Evolutionary conservation across 2,329 filamentous ascomycete genomes (phyloP), one percentile per base, ranked within the genome.

Genomic region (Cytospora chrysosperma): DNA sequence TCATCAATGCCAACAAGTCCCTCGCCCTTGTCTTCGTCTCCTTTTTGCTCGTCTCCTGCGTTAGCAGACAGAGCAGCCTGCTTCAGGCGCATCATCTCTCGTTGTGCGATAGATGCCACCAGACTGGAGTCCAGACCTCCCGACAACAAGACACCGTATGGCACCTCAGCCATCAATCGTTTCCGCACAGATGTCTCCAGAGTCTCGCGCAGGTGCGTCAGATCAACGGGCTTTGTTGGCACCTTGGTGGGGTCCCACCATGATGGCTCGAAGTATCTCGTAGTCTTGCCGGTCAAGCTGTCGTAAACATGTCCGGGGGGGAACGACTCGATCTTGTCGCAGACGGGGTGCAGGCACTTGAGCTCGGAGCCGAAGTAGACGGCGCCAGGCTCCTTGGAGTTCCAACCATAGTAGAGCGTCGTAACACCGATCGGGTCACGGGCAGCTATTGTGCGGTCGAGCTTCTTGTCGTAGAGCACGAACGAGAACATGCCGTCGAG

Each of bases 401-500:
- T 91, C 82, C 92, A 92, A 72, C 95, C 95, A 78, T 97, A 91
- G 82, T 99, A 99, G 77, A 99, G 93, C 68, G 92, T 97, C 69
- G 93, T 98, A 77, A 99, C 89, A 71, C 95, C 95, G 72, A 99
- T 97, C 40, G 95, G 95, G 77, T 99, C 95, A 75, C 95, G 89
- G 62, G 95, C 95, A 64, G 95, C 95, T 73, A 99, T 88, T 67
- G 93, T 91, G 70, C 95, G 90, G 82, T 99, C 91, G 77, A 93
- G 88, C 70, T 87, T 89, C 85, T 96, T 97, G 82, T 99, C 95
- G 79, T 97, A 97, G 59, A 99, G 86, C 62, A 99, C 93, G 81
- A 96, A 99, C 19, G 94, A 97, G 85, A 99, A 99, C 95, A 99
- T 99, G 81, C 95, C 95, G 76, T 99, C 95, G 70, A 99, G 88